Base-by-base conservation (phyloP, 805 yeast genomes). In the Saccharomycopsis sp. region DNA sequence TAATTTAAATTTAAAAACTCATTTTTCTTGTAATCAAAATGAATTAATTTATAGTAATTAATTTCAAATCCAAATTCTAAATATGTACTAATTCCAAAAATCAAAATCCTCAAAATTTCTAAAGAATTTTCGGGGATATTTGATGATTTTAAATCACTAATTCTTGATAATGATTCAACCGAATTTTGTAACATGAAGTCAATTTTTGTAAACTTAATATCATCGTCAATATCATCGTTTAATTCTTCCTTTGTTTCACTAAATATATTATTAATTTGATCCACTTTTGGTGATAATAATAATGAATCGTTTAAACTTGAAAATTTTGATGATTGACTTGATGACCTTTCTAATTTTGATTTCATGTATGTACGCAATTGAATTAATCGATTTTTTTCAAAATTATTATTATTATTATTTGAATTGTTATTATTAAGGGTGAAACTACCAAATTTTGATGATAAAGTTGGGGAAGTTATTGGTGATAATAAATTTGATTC, bases 81-180 rank as follows among this genome's bases (percentile, higher is more conserved):
- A 52, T 83, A 86, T 2, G 79, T 68, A 1, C 94, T 92, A 29
- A 84, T 66, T 40, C 80, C 86, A 35, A 73, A 66, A 18, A 85
- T 58, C 38, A 85, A 55, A 28, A 82, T 66, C 46, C 83, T 84
- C 43, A 83, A 63, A 12, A 88, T 58, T 46, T 77, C 87, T 33
- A 74, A 60, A 0, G 85, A 70, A 51, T 76, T 72, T 34, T 70
- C 77, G 5, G 79, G 69, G 2, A 82, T 64, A 43, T 70, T 75
- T 21, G 63, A 62, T 1, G 89, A 84, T 0, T 77, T 67, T 29
- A 85, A 62, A 54, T 86, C 95, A 51, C 84, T 68, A 3, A 80
- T 66, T 53, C 96, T 67, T 2, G 88, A 79, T 3, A 86, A 64
- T 1, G 88, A 70, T 58, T 87, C 96, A 27, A 85, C 79, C 5